phyloP scores from a whole-genome alignment of 2,329 filamentous ascomycete genomes.

The Eurotiales sp. region DNA sequence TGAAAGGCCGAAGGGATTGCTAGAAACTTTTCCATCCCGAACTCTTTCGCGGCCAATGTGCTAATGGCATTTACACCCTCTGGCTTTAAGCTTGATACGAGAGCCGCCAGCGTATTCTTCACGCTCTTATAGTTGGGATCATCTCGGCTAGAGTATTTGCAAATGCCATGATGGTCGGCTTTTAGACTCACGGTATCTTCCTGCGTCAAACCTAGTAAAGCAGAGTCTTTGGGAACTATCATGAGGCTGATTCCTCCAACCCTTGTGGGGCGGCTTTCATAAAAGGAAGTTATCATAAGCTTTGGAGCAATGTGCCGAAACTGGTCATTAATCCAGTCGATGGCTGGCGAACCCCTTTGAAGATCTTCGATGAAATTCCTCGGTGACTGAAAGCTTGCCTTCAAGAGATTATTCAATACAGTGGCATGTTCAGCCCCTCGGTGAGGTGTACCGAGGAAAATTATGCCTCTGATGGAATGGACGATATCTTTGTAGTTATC shows the following conservation, averaged over 20 bases:
- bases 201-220: conserved; percentile 40
- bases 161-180: conserved; percentile 43
- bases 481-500: conserved; percentile 15
- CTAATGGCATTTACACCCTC: conserved; percentile 13
- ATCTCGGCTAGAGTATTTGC: conserved; percentile 35
- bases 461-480: conserved; percentile 17
- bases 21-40: too few species aligned
- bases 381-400: conserved; percentile 22
- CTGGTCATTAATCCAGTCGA: conserved; percentile 43
- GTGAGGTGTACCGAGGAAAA: conserved; percentile 30
- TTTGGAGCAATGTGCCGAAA: conserved; percentile 40
- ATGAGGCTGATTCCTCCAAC: conserved; percentile 27
- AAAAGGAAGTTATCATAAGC: conserved; percentile 44
- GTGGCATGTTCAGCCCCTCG: conserved; percentile 24
- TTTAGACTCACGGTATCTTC: conserved; percentile 38
- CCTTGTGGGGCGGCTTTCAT: conserved; percentile 38
- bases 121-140: conserved; percentile 38
- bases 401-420: conserved; percentile 30
- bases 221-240: conserved; percentile 41
- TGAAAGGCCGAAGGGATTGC: too few species aligned
- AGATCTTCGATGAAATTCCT: conserved; percentile 42
- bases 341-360: conserved; percentile 28
- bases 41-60: too few species aligned
- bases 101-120: conserved; percentile 17
- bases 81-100: conserved; percentile 5